phyloP scores from a whole-genome alignment of 2,329 filamentous ascomycete species.

The Chaetomium sp. region DNA sequence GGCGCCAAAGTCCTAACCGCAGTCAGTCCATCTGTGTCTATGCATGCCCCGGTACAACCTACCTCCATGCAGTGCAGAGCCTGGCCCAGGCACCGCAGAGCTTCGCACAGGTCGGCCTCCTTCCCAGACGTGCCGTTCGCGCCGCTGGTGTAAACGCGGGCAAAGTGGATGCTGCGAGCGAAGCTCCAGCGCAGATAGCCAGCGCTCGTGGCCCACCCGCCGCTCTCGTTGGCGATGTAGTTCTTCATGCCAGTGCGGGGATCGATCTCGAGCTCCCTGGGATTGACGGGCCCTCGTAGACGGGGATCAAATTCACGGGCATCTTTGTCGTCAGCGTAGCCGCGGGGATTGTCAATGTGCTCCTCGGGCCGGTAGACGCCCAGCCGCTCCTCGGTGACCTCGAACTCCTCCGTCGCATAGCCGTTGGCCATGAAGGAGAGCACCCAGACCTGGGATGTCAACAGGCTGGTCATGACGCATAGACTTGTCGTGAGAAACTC shows the following conservation, averaged over 20 bases:
- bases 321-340: constrained; percentile 84
- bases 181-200: constrained; percentile 81
- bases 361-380: constrained; percentile 80
- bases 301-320: constrained; percentile 80
- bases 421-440: constrained; percentile 80
- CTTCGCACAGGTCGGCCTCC: constrained; percentile 79
- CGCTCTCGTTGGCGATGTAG: constrained; percentile 90
- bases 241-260: constrained; percentile 93
- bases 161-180: constrained; percentile 73
- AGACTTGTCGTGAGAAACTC: background rate
- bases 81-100: constrained; percentile 74
- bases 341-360: constrained; percentile 76
- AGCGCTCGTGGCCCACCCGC: constrained; percentile 85
- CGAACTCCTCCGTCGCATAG: constrained; percentile 84
- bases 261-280: constrained; percentile 73
- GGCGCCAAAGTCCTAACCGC: constrained; percentile 64
- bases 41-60: background rate
- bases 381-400: constrained; percentile 77
- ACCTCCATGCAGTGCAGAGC: constrained; percentile 72
- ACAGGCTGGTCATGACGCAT: background rate
- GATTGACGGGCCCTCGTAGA: constrained; percentile 76
- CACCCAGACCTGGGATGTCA: constrained; percentile 64
- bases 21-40: background rate
- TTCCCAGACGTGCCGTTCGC: constrained; percentile 61
- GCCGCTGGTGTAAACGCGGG: constrained; percentile 72